phyloP scores from a whole-genome alignment of 208 protist genomes.

The Leishmania major region DNA sequence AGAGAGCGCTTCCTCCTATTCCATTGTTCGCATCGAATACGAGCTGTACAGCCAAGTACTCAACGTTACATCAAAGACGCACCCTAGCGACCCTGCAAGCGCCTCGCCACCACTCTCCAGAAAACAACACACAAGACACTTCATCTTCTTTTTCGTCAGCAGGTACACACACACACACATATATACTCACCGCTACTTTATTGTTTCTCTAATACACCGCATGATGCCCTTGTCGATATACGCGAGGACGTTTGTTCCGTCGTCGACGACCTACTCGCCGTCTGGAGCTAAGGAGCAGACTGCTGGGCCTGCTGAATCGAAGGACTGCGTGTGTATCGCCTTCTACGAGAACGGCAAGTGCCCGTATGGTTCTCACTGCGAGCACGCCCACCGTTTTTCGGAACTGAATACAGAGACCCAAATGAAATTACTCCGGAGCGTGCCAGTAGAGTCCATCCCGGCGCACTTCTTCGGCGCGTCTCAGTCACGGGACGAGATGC shows the following conservation, averaged over 20 bases:
- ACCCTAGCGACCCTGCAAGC: neutral
- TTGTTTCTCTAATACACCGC: neutral
- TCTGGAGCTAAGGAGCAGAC: conserved; percentile 5
- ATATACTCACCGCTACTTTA: neutral
- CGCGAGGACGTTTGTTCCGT: conserved; percentile 37
- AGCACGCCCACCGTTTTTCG: conserved; percentile 74
- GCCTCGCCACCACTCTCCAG: neutral
- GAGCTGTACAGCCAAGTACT: neutral
- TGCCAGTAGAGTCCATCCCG: conserved; percentile 62
- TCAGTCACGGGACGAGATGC: neutral
- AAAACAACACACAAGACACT: neutral
- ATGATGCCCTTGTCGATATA: conserved; percentile 59
- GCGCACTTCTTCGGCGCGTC: conserved; percentile 51
- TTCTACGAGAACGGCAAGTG: conserved; percentile 75
- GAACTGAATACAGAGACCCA: conserved; percentile 62
- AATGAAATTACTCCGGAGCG: conserved; percentile 53
- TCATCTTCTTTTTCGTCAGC: neutral
- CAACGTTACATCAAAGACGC: neutral
- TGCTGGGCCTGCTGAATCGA: conserved; percentile 13
- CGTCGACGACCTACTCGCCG: conserved; percentile 13
- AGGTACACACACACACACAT: neutral
- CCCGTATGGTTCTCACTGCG: conserved; percentile 58
- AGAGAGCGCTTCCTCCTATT: neutral
- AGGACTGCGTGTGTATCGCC: conserved; percentile 69
- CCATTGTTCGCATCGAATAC: neutral